Base-by-base conservation (phyloP, 257 asterid genomes). In the Nicotiana paniculata region DNA sequence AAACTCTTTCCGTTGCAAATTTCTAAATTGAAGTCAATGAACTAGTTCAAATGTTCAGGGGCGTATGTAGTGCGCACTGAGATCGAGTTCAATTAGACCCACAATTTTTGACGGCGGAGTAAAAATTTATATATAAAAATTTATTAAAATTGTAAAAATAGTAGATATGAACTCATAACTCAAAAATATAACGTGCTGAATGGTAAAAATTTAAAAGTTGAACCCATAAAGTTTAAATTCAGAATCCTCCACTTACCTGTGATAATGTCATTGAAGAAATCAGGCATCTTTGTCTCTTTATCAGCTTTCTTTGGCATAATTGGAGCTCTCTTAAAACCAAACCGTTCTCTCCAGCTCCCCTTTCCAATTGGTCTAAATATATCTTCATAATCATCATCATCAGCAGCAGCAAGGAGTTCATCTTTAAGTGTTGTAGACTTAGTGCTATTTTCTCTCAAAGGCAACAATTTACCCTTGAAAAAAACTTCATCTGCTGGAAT, bases 401-500 rank as follows among this genome's bases (percentile, higher is more conserved):
- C 92, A 12, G 0, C 54, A 16, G 37, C 16, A 3, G 84, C 77
- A 6, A 93, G 90, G 69, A 93, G 99, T 87, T 92, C 95, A 63
- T 92, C 97, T 17, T 92, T 85, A 15, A 93, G 91, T 4, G 97
- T 95, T 15, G 90, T 89, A 28, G 69, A 84, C 69, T 91, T 91
- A 9, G 76, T 79, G 83, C 85, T 67, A 6, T 84, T 88, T 39
- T 88, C 93, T 79, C 81, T 90, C 81, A 85, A 54, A 72, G 95
- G 97, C 51, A 93, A 17, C 72, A 95, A 81, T 81, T 91, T 91
- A 0, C 97, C 99, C 88, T 92, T 90, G 81, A 54, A 93, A 86
- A 95, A 92, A 37, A 91, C 81, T 86, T 95, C 93, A 79, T 95
- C 99, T 18, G 97, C 98, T 28, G 97, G 83, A 69, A 90, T 91